Evolutionary conservation across 2,329 filamentous ascomycete genomes (phyloP).

Genomic region (Hymenoscyphus repandus): DNA sequence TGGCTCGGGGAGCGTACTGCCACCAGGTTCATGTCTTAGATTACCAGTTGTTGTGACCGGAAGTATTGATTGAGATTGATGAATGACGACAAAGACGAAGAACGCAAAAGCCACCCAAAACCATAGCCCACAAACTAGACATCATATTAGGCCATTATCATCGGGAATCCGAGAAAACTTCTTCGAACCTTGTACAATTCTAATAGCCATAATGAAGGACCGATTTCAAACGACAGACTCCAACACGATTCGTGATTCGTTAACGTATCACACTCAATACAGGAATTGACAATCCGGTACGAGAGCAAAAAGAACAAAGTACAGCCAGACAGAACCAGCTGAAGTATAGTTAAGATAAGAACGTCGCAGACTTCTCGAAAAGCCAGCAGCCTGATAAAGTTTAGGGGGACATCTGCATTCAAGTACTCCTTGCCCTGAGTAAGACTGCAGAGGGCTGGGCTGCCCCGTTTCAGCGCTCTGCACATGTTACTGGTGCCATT

Average conservation of each 20-base stretch:
- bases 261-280: neutral
- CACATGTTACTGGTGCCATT: neutral
- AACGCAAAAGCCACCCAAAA: slow-evolving; percentile 26
- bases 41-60: neutral
- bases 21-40: too few relatives aligned
- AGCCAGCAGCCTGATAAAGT: neutral
- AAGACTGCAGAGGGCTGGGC: neutral
- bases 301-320: too few relatives aligned
- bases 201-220: slow-evolving; percentile 21
- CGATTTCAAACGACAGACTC: neutral
- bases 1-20: neutral
- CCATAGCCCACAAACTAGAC: slow-evolving; percentile 23
- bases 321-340: neutral
- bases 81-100: slow-evolving; percentile 21
- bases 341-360: neutral
- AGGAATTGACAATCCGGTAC: neutral
- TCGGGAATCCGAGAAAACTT: neutral
- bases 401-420: neutral
- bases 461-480: neutral
- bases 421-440: neutral
- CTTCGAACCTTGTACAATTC: slow-evolving; percentile 21
- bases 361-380: neutral
- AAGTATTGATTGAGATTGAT: slow-evolving; percentile 15
- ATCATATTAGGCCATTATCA: neutral
- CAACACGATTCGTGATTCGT: neutral